Conservation (phyloP, 306 rosid species). For the Senna tora region DNA sequence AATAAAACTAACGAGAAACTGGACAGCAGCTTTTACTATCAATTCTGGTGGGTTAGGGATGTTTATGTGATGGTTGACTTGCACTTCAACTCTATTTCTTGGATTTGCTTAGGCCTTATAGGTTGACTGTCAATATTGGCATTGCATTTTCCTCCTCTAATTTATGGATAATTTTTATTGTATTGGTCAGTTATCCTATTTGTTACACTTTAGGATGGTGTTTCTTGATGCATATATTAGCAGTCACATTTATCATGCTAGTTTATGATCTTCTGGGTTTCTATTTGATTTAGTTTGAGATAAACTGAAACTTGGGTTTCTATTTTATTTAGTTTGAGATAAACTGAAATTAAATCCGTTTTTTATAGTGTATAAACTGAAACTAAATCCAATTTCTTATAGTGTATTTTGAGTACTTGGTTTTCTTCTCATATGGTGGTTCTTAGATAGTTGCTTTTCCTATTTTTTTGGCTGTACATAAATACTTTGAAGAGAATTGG, state of each 20-base stretch:
- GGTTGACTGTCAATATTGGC: not conserved
- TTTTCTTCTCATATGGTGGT: not conserved
- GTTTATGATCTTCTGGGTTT: not conserved
- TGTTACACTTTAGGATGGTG: not conserved
- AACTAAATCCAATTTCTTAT: not conserved
- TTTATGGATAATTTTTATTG: not conserved
- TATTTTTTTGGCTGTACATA: too few species aligned
- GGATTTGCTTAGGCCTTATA: not conserved
- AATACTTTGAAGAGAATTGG: too few species aligned
- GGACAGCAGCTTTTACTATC: not conserved
- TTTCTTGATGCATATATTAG: not conserved
- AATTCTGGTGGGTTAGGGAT: not conserved
- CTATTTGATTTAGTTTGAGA: slow-evolving; percentile 4
- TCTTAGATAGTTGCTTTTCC: too few species aligned
- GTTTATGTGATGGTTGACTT: not conserved
- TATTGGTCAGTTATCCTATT: not conserved
- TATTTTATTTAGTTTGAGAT: not conserved
- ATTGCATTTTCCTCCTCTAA: not conserved
- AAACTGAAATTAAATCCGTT: too few species aligned
- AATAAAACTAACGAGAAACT: not conserved
- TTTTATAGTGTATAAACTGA: too few species aligned
- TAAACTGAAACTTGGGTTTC: not conserved
- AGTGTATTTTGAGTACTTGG: not conserved
- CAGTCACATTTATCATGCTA: not conserved
- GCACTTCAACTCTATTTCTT: not conserved